Evolutionary conservation across 1,284 basidiomycete genomes (phyloP), one percentile per base, ranked within the genome.

Genomic region (Athelia sp.): DNA sequence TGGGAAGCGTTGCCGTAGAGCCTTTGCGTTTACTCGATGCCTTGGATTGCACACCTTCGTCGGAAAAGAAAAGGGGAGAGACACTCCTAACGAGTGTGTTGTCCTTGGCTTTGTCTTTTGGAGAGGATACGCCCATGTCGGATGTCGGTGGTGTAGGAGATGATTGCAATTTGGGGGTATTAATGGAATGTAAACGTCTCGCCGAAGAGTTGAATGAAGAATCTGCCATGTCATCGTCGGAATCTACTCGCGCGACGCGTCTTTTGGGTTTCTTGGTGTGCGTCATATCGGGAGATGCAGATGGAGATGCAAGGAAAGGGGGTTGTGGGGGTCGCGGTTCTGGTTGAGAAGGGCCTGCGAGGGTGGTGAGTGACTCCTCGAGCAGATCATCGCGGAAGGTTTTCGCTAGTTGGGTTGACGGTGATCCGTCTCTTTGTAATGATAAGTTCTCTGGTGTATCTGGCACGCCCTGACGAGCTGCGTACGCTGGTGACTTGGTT

Each of bases 61-160:
- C 63, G 64, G 26, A 29, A 13, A 35, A 65, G 62, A 45, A 57
- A 29, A 55, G 44, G 34, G 60, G 58, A 36, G 54, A 43, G 26
- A 52, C 34, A 24, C 43, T 29, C 32, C 58, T 56, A 36, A 43
- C 36, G 51, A 47, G 24, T 52, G 56, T 48, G 47, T 56, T 36
- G 17, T 51, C 55, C 48, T 60, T 63, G n/a, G 51, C 26, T 4
- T 13, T 4, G 26, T 4, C 48, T 45, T 54, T 58, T 46, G 43
- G 32, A 9, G 58, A 51, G 21, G 51, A 50, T 54, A 63, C 60
- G 18, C 67, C 68, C n/a, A 65, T 65, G 29, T 67, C 62, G 1
- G 70, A 70, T 1, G 69, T 70, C 1, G 69, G 69, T 17, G 68
- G 69, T 2, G 69, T 68, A 4, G 70, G 68, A 8, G 75, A 74